These are phyloP conservation scores for Tripterygium wilfordii DNA, from an alignment of 177 flowering plant species.

Conservation along the genomic window DNA sequence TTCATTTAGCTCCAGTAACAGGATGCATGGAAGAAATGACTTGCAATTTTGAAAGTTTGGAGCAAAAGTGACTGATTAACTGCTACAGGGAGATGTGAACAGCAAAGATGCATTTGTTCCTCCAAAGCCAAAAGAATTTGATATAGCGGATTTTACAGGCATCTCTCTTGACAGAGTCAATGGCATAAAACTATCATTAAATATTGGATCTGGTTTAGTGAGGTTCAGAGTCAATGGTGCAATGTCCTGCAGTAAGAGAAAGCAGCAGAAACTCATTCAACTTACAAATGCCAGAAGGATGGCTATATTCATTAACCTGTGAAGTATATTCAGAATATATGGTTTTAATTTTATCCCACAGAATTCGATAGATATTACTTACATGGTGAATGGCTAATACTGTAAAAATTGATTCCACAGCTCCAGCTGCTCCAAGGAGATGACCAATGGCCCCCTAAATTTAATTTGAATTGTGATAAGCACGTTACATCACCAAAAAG, in stretches of 20 bases:
- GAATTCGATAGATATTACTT: too few relatives aligned
- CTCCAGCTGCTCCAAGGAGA: constrained; percentile 99
- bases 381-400: constrained; percentile 75
- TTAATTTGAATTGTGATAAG: not conserved
- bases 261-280: too few relatives aligned
- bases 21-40: too few relatives aligned
- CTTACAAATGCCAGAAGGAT: too few relatives aligned
- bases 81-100: constrained; percentile 28
- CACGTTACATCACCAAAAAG: not conserved
- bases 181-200: constrained; percentile 64
- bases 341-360: too few relatives aligned
- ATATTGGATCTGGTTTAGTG: constrained; percentile 69
- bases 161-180: constrained; percentile 61
- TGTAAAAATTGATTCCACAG: constrained; percentile 90
- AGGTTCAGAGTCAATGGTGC: constrained; percentile 86
- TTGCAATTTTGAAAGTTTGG: too few relatives aligned
- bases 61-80: too few relatives aligned
- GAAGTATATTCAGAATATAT: too few relatives aligned
- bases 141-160: constrained; percentile 65
- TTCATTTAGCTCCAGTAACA: too few relatives aligned
- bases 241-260: constrained; percentile 51
- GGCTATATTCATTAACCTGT: too few relatives aligned
- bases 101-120: constrained; percentile 92
- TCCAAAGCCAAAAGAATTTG: constrained; percentile 98
- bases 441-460: constrained; percentile 92